Base-by-base conservation (phyloP, 176 grass and related monocot species). In the Canna indica region DNA sequence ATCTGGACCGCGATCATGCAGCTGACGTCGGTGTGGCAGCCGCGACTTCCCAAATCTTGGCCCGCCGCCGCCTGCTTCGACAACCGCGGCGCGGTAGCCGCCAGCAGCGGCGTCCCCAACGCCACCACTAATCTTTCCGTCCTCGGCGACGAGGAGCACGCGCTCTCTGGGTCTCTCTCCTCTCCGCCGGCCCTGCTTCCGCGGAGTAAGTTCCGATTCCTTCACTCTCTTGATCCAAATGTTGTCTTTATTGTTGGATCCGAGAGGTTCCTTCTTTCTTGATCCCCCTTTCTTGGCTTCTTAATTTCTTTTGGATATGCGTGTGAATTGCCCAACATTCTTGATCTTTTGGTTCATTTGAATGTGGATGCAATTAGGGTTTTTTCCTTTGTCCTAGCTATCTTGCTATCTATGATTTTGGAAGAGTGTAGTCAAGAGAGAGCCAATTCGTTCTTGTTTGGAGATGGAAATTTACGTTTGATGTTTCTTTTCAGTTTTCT, bases 1-100 rank as follows among this genome's bases (percentile, higher is more conserved):
- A 64, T 79, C 63, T 97, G 88, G 88, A 90, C 86, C 75, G 75
- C 70, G 24, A 41, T 97, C 48, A 80, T 92, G 74, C 93, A 97
- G 71, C 68, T 92, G 48, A 81, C 68, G 79, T 76, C 70, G 18
- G 80, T 82, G 42, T 85, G 79, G 68, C 88, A 79, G 47, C 61
- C 82, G 71, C 45, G 76, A 17, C 83, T 91, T 35, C 79, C 59
- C 71, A 68, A 80, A 53, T 64, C 72, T 68, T 81, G 88, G 73
- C 74, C 83, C 16, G n/a, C 77, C 17, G 18, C 78, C 56, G 69
- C 68, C 16, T 81, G 81, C 52, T 68, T 64, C 72, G 72, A 60
- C 72, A 57, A 68, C 44, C 65, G 79, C 15, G 70, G 67, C 44
- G 72, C 36, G 64, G 57, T 31, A 71, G 67, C 22, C 26, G 77